Evolutionary conservation across 2,329 filamentous ascomycete genomes (phyloP), one percentile per base, ranked within the genome.

Genomic region (Cordyceps cicadae): DNA sequence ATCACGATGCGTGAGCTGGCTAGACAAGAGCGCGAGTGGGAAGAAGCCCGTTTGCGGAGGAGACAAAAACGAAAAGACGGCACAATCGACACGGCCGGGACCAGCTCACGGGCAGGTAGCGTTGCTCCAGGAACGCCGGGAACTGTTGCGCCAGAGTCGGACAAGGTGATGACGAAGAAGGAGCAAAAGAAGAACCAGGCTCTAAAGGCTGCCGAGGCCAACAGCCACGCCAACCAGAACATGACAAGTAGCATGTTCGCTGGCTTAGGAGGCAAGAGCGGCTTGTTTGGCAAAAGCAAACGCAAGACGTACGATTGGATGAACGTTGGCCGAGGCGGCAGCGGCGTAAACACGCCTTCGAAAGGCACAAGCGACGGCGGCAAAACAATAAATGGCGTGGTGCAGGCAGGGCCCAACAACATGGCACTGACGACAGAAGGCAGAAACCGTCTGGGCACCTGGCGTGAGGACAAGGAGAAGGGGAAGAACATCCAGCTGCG

Each of bases 141-240:
- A 6, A 78, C 83, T 1, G 79, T 83, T 48, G 84, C 87, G 1
- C 82, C 86, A 0, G 87, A 88, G 59, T 71, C 77, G 1, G 80
- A 84, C 65, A 93, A 92, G 72, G 81, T 85, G 3, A 81, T 90
- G 56, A 89, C 88, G 5, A 97, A 97, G 79, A 97, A 97, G 76
- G 92, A 96, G 71, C 81, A 79, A 63, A 85, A 88, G 70, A 90
- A 87, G 72, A 88, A 87, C 64, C 81, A 88, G 66, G 83, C 86
- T n/a, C 87, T 90, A 62, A 90, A 89, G 67, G 83, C 87, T 24
- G 88, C 86, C 0, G 90, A 95, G 69, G 88, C 88, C 19, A 87
- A 87, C 62, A 89, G 87, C 65, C 91, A 93, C 65, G 85, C 87
- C 24, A 89, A 87, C 64, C 91, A 93, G 29, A 96, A 97, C 70